Evolutionary conservation across 176 grass and related monocot species (phyloP).

Genomic region (Musa beccarii): DNA sequence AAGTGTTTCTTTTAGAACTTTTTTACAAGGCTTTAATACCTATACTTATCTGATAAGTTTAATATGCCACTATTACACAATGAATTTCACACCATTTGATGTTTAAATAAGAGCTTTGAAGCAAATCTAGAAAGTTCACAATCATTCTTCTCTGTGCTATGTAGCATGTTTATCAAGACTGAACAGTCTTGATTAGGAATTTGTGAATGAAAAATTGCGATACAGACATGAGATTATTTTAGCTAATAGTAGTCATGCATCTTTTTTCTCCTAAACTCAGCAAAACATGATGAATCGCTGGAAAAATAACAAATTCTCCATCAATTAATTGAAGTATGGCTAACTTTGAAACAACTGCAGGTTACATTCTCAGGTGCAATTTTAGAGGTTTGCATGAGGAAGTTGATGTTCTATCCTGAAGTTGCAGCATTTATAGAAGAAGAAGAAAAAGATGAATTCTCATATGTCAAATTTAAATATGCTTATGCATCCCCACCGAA

Average conservation of each 20-base stretch:
- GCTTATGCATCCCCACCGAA: conserved; percentile 81
- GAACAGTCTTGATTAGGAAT: no score
- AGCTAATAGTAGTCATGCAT: not conserved
- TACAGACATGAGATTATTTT: no score
- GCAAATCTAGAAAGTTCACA: not conserved
- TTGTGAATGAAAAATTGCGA: no score
- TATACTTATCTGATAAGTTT: no score
- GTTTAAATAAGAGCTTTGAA: not conserved
- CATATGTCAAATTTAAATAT: conserved; percentile 63
- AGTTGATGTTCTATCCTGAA: conserved; percentile 94
- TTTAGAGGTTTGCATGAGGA: conserved; percentile 98
- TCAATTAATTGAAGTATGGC: not conserved
- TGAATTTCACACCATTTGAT: no score
- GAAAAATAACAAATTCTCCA: not conserved
- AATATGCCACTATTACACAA: no score
- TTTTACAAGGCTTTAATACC: no score
- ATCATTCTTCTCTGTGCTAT: no score
- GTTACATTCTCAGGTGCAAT: conserved; percentile 78
- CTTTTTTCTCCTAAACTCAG: not conserved
- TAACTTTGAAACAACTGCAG: conserved; percentile 33
- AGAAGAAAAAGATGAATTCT: conserved; percentile 86
- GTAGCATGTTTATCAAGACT: no score
- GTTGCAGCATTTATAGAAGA: conserved; percentile 76
- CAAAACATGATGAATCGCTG: not conserved
- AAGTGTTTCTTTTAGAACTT: no score